Percentiles rank a stretch among this genome's conserved stretches.
phyloP scores from a whole-genome alignment of 768 basidiomycete genomes.

The Termitomyces sp. region DNA sequence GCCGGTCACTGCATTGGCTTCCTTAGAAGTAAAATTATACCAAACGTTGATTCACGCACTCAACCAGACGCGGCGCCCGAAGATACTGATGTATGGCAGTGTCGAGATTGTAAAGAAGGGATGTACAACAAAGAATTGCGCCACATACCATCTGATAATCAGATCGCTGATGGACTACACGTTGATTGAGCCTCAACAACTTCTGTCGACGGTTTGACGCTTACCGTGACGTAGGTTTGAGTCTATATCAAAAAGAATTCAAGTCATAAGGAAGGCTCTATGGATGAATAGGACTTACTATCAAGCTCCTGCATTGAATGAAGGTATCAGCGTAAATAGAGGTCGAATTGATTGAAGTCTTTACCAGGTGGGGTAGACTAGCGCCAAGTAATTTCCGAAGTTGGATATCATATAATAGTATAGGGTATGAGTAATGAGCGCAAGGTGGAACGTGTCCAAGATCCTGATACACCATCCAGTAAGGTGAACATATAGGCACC shows the following conservation, averaged over 20 bases:
- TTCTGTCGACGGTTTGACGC: neutral
- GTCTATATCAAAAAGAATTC: neutral
- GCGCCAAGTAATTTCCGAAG: neutral
- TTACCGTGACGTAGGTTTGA: neutral
- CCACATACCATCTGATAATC: constrained; percentile 6
- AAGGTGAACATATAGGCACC: neutral
- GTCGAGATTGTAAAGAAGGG: neutral
- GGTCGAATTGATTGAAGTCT: neutral
- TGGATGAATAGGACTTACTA: neutral
- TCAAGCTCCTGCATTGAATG: neutral
- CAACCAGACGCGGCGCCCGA: constrained; percentile 8
- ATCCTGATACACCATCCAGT: neutral
- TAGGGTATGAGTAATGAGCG: neutral
- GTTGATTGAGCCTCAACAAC: neutral
- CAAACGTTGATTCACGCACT: neutral
- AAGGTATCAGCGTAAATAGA: neutral
- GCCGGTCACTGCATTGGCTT: neutral
- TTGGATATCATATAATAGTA: neutral
- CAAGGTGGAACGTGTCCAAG: neutral
- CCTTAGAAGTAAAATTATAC: neutral
- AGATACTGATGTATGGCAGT: neutral
- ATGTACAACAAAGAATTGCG: neutral
- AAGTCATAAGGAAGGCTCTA: neutral
- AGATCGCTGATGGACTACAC: constrained; percentile 8
- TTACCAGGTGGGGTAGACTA: neutral